Base-by-base conservation (phyloP, 306 rosid species). In the Cicer yamashitae region DNA sequence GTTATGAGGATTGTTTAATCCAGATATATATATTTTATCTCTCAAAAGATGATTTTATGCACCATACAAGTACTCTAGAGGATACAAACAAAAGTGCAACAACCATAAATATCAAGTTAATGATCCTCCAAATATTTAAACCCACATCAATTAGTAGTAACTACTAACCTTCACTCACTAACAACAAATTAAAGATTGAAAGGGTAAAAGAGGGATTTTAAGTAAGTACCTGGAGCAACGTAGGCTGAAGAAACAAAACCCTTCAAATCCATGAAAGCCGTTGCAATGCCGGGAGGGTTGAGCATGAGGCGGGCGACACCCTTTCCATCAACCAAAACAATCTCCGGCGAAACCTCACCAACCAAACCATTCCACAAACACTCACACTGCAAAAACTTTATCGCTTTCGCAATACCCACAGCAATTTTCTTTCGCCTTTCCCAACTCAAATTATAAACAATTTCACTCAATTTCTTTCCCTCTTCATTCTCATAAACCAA, bases 211-310 rank as follows among this genome's bases (percentile, higher is more conserved):
- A 22, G 68, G 58, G 20, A 61, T 17, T 66, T 48, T 57, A 6
- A 13, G 13, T 10, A 5, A 41, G 11, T 83, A 94, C 98, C 98
- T 76, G 91, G 93, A 10, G 93, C 86, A 45, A 77, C n/a, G 85
- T 86, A 91, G 14, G 83, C 54, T 0, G 97, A 82, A 70, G 87
- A 73, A 77, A 77, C 8, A 73, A 67, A 86, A 57, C 85, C 83
- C 60, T 82, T 91, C 43, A 82, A 45, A 39, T 77, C 86, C 56
- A 53, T 37, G 52, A 40, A 58, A 3, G 63, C 7, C 50, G 48
- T 11, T 18, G 70, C 15, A 60, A 67, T 14, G 8, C 82, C 87
- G 1, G 89, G 89, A 77, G 81, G 87, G 37, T 72, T 71, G 58
- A 86, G 61, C 34, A 78, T 75, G 43, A 94, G 84, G 45, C 84